Percentiles rank a stretch among this genome's conserved stretches.
Conservation (phyloP, 495 filamentous ascomycete species). For the Penicillium malachiteum region DNA sequence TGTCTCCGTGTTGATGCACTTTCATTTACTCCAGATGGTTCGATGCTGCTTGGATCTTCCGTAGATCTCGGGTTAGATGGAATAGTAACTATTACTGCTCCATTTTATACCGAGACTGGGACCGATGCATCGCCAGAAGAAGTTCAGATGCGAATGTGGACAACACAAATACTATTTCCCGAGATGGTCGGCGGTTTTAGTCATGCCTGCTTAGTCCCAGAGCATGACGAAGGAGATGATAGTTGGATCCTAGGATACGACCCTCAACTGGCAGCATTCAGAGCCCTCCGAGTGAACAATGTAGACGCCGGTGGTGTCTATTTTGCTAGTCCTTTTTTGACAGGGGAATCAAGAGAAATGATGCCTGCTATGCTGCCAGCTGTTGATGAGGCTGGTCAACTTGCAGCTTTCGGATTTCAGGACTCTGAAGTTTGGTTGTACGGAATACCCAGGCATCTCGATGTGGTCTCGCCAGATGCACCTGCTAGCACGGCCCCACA, state of each 20-base stretch:
- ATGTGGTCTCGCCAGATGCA: slow-evolving; percentile 42
- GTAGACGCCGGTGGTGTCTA: slow-evolving; percentile 74
- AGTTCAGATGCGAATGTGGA: slow-evolving; percentile 77
- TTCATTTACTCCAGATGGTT: slow-evolving; percentile 79
- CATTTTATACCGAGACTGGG: slow-evolving; percentile 62
- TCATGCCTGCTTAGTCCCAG: slow-evolving; percentile 70
- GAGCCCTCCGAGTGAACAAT: slow-evolving; percentile 72
- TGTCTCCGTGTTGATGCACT: slow-evolving; percentile 77
- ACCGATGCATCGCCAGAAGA: slow-evolving; percentile 54
- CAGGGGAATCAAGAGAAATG: slow-evolving; percentile 37
- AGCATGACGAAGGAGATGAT: slow-evolving; percentile 67
- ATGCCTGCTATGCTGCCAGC: slow-evolving; percentile 68
- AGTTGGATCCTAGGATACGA: slow-evolving; percentile 82
- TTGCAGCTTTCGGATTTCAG: slow-evolving; percentile 74
- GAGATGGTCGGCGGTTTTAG: slow-evolving; percentile 73
- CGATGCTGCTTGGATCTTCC: slow-evolving; percentile 81
- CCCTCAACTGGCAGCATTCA: slow-evolving; percentile 69
- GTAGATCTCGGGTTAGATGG: slow-evolving; percentile 59
- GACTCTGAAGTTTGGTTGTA: slow-evolving; percentile 76
- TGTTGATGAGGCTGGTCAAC: slow-evolving; percentile 64
- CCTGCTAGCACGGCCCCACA: slow-evolving; percentile 3
- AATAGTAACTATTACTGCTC: slow-evolving; percentile 77
- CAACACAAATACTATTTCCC: slow-evolving; percentile 83
- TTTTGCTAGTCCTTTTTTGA: slow-evolving; percentile 66
- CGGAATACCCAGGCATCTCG: slow-evolving; percentile 72